phyloP scores from a whole-genome alignment of 371 early-diverging fungal genomes.

The Saksenaea vasiformis region DNA sequence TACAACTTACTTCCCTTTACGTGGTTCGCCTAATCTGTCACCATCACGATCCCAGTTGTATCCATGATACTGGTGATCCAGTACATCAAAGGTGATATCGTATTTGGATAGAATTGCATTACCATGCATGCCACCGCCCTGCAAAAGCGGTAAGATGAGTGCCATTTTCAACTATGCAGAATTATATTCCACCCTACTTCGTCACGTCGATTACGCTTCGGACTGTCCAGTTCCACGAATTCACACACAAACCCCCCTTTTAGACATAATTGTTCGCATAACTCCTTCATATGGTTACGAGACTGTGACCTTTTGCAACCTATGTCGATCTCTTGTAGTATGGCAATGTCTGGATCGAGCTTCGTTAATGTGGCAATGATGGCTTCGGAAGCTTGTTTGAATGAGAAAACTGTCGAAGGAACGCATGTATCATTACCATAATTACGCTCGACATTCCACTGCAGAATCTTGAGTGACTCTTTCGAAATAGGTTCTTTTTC shows the following conservation, averaged over 20 bases:
- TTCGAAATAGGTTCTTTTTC: background rate
- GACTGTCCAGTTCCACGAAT: conserved; percentile 71
- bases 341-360: conserved; percentile 69
- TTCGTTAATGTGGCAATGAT: conserved; percentile 54
- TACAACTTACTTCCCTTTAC: conserved; percentile 11
- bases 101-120: conserved; percentile 79
- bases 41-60: conserved; percentile 79
- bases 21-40: conserved; percentile 12
- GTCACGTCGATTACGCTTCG: conserved; percentile 51
- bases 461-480: conserved; percentile 39
- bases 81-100: conserved; percentile 60
- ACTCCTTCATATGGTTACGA: conserved; percentile 61
- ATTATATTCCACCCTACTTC: conserved; percentile 23
- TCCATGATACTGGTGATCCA: conserved; percentile 71
- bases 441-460: conserved; percentile 79
- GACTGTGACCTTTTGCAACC: conserved; percentile 66
- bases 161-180: background rate
- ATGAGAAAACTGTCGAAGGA: background rate
- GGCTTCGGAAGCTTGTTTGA: conserved; percentile 48
- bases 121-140: conserved; percentile 84
- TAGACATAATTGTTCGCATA: conserved; percentile 52
- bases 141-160: conserved; percentile 9
- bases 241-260: conserved; percentile 76
- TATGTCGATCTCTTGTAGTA: conserved; percentile 77
- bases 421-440: conserved; percentile 41